Conservation (phyloP, 768 basidiomycete species). For the Trametes maxima region DNA sequence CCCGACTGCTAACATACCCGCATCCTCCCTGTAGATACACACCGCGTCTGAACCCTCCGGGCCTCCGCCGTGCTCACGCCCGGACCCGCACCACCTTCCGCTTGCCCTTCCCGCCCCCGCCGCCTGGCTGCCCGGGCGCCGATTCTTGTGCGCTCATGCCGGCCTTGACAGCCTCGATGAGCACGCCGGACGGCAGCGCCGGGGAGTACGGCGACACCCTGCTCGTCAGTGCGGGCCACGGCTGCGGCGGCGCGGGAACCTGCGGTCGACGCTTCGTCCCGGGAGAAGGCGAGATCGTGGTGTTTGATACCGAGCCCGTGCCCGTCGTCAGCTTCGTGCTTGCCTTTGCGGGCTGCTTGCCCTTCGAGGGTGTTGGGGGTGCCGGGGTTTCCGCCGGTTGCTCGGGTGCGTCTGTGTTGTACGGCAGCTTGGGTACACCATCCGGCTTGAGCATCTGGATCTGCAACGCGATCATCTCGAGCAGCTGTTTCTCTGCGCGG, state of each 20-base stretch:
- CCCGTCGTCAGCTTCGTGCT: conserved; percentile 24
- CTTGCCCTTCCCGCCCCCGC: conserved; percentile 64
- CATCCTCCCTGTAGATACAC: conserved; percentile 1
- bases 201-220: conserved; percentile 84
- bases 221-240: conserved; percentile 69
- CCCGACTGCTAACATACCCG: conserved; percentile 1
- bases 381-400: conserved; percentile 34
- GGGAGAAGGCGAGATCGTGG: conserved; percentile 30
- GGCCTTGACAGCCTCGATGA: conserved; percentile 83
- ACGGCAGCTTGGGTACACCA: conserved; percentile 65
- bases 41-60: not conserved
- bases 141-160: conserved; percentile 72
- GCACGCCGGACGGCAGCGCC: conserved; percentile 70
- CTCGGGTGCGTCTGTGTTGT: conserved; percentile 38
- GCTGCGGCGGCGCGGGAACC: conserved; percentile 75
- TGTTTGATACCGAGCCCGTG: conserved; percentile 28
- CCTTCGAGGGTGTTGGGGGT: conserved; percentile 30
- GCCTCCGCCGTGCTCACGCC: conserved; percentile 49
- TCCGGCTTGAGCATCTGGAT: conserved; percentile 78
- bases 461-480: conserved; percentile 72
- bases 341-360: conserved; percentile 33
- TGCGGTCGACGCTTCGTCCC: conserved; percentile 32
- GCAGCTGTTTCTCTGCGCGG: conserved; percentile 70
- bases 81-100: conserved; percentile 79
- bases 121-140: conserved; percentile 35